These are phyloP conservation scores for Grigorovia yakushimaensis DNA, from an alignment of 805 yeast species.

Conservation along the genomic window DNA sequence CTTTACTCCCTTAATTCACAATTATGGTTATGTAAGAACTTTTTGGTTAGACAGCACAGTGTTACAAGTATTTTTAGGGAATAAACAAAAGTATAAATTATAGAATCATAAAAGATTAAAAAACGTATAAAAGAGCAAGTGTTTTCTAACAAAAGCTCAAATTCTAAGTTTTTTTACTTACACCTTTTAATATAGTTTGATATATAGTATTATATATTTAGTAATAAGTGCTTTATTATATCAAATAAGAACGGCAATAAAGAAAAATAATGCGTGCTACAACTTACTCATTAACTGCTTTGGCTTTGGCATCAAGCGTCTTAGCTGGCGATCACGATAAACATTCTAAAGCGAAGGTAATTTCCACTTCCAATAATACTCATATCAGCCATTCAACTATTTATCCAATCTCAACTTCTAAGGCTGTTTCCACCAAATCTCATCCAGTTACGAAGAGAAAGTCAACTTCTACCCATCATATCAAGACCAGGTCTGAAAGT, in stretches of 20 bases:
- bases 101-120: too few species aligned
- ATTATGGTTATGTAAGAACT: too few species aligned
- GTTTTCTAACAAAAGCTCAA: background rate
- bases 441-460: background rate
- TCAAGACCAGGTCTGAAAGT: background rate
- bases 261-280: constrained; percentile 1
- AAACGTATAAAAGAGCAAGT: background rate
- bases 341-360: background rate
- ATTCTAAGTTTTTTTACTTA: too few species aligned
- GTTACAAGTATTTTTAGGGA: too few species aligned
- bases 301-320: constrained; percentile 1
- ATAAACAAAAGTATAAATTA: too few species aligned
- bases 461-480: background rate
- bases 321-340: constrained; percentile 2
- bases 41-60: too few species aligned
- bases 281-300: background rate
- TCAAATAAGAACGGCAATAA: background rate
- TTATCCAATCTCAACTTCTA: background rate
- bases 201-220: too few species aligned
- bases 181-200: background rate
- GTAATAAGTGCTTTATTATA: too few species aligned
- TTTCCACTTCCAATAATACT: background rate
- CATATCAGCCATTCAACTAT: background rate
- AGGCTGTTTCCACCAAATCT: background rate
- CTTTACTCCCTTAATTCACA: too few species aligned